Base-by-base conservation (phyloP, 176 grass and related monocot species). In the Avena insularis region DNA sequence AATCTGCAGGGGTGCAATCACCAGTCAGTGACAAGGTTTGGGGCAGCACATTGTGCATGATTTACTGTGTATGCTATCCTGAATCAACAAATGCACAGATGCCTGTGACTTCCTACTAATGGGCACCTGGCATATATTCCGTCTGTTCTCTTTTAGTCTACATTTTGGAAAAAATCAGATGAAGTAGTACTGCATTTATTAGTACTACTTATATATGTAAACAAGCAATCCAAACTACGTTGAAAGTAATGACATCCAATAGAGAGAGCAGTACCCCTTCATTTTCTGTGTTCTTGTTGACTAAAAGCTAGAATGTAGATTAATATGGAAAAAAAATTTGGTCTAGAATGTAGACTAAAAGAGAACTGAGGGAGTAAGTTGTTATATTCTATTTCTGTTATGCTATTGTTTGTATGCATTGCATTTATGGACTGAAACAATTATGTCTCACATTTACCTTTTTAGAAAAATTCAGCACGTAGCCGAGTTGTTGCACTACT, bases 361-460 rank as follows among this genome's bases (percentile, higher is more conserved):
- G 40, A 43, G 40, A 43, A 43, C 40, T 6, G 40, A 43, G 40
- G 40, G 40, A 43, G 40, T 43, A 8, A 21, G 50, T 78, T 27
- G 10, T 27, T 31, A 43, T 83, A 19, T 62, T 79, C 40, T 53
- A 40, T 35, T 48, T 79, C 14, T 65, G 58, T 49, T 47, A 33
- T 78, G 7, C 85, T 73, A 47, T 87, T 78, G 15, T 71, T 80
- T 85, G 60, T 81, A 5, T 78, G 12, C 65, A 68, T 14, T 60
- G 82, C 38, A 49, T 72, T 23, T 64, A 13, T 15, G 36, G 64
- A 13, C 17, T 3, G 19, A 38, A 38, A 72, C 33, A 58, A 83
- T 71, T 72, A 54, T 71, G 69, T 38, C 68, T 9, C 35, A 53
- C 6, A n/a, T 68, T 88, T 84, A 66, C 77, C 20, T 77, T 53